phyloP scores from a whole-genome alignment of 2,329 filamentous ascomycete genomes.

The Ophiostoma sp. region DNA sequence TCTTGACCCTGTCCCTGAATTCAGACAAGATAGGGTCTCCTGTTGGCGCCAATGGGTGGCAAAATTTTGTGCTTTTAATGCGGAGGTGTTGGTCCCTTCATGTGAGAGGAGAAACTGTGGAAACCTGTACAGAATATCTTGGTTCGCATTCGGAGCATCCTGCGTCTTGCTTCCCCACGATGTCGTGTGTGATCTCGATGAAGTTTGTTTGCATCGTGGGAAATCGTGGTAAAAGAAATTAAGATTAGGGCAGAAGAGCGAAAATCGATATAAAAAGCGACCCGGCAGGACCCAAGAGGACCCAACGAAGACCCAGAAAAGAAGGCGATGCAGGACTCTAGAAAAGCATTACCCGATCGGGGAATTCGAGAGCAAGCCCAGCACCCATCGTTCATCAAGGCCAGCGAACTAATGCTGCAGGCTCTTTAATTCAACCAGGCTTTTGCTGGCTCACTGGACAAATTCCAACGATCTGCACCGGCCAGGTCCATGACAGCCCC shows the following conservation, averaged over 20 bases:
- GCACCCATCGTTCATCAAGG: neutral
- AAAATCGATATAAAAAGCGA: neutral
- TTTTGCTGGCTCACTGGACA: neutral
- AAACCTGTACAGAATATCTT: neutral
- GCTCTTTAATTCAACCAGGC: neutral
- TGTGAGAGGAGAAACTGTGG: neutral
- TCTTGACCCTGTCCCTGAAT: slow-evolving; percentile 3
- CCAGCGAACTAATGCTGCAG: neutral
- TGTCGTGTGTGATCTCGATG: neutral
- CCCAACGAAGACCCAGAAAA: neutral
- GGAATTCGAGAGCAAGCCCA: neutral
- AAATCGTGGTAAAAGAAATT: neutral
- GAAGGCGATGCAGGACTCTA: neutral
- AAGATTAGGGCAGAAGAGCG: neutral
- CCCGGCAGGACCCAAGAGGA: neutral
- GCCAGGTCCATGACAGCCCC: neutral
- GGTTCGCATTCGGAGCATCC: neutral
- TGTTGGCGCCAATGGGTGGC: slow-evolving; percentile 11
- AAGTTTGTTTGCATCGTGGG: neutral
- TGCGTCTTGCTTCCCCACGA: neutral
- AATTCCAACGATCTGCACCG: neutral
- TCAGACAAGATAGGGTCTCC: neutral
- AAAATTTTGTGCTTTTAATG: neutral
- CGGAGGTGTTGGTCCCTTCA: neutral
- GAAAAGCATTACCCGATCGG: neutral